Conservation (phyloP, 495 filamentous ascomycete species). For the Annulohypoxylon bovei region DNA sequence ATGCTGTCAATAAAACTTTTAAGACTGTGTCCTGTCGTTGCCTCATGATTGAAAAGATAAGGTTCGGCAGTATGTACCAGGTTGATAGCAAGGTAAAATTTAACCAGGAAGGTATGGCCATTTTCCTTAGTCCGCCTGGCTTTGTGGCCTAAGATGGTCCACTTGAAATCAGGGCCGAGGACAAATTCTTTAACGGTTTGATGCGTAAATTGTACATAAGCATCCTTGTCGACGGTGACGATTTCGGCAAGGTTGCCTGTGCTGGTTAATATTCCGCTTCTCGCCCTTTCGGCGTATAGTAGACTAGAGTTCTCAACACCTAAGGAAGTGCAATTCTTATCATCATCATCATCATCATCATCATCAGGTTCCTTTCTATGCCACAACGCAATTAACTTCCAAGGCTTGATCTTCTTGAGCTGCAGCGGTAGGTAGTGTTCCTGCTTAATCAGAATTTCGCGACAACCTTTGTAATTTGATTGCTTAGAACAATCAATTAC, state of each 20-base stretch:
- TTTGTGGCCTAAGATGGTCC: slow-evolving; percentile 4
- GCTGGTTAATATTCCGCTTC: not conserved
- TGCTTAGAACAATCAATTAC: slow-evolving; percentile 14
- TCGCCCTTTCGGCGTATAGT: not conserved
- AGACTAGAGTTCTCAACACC: too few relatives aligned
- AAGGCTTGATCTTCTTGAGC: too few relatives aligned
- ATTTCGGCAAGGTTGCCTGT: slow-evolving; percentile 7
- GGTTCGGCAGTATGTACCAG: not conserved
- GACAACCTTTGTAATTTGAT: not conserved
- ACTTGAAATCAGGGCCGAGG: slow-evolving; percentile 9
- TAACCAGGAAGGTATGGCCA: slow-evolving; percentile 16
- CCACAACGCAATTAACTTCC: not conserved
- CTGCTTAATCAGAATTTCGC: not conserved
- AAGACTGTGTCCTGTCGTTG: slow-evolving; percentile 16
- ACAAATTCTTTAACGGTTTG: slow-evolving; percentile 31
- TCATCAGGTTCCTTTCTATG: not conserved
- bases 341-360: too few relatives aligned
- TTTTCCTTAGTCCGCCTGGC: slow-evolving; percentile 9
- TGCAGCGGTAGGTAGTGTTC: too few relatives aligned
- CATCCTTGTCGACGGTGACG: not conserved
- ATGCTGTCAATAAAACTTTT: slow-evolving; percentile 23
- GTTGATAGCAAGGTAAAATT: not conserved
- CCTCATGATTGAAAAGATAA: slow-evolving; percentile 2
- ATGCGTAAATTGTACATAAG: slow-evolving; percentile 12
- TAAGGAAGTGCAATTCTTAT: too few relatives aligned